Base-by-base conservation (phyloP, 179 eudicot species). In the Nepenthes alata region DNA sequence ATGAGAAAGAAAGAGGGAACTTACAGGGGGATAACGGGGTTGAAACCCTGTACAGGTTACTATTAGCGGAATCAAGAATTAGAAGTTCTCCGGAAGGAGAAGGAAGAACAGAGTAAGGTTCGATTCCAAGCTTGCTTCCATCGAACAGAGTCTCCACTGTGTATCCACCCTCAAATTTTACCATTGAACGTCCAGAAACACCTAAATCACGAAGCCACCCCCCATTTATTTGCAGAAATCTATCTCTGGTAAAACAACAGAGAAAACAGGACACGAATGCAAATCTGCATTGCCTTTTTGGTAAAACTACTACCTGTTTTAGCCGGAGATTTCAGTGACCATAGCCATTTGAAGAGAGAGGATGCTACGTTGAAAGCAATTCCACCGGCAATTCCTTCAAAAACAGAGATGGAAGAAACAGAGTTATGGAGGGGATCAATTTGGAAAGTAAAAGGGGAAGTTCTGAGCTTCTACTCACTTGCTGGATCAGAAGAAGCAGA, bases 111-210 rank as follows among this genome's bases (percentile, higher is more conserved):
- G 90, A 51, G 36, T 81, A 70, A 57, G 98, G 96, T 69, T 91
- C 96, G 70, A 91, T 83, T 55, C 98, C 98, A 48, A 77, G 83
- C 80, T 86, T 93, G 66, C 81, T 86, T n/a, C 96, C 98, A 72
- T 93, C 93, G 51, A 93, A 93, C 68, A 91, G 85, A 11, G 96
- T 91, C 85, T 91, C 98, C 1, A 89, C 81, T 25, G 66, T 69
- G 69, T 89, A 91, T n/a, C 98, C 98, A 49, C 87, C 82, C 76
- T 91, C 96, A 62, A 84, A 91, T 60, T 85, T 89, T 86, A 91
- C 81, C 88, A 89, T 48, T 7, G 98, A 88, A 66, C 91, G 85
- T 12, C 63, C 70, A 6, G 77, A 16, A 60, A 67, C 67, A 35
- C 55, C 83, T 75, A 67, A 52, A 53, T 10, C 14, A 55, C 10